Conservation (phyloP, 257 asterid genomes). For the Forsythia viridissima region DNA sequence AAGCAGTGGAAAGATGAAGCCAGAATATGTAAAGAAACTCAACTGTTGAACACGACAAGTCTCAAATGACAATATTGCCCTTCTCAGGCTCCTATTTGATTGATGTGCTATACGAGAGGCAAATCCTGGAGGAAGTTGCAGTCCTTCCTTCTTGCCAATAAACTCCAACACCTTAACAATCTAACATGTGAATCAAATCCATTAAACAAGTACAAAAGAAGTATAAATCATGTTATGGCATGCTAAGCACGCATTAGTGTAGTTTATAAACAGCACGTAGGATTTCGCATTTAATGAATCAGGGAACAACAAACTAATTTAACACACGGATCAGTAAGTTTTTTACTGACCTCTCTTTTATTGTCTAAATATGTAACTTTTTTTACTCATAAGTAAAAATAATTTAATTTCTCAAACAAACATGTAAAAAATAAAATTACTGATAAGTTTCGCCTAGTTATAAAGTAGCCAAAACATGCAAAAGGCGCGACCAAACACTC, state of each 20-base stretch:
- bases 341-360: not conserved
- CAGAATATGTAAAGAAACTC: conserved; percentile 27
- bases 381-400: not conserved
- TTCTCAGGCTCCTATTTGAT: conserved; percentile 88
- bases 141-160: conserved; percentile 86
- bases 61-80: conserved; percentile 88
- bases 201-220: conserved; percentile 4
- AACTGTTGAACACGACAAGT: conserved; percentile 97
- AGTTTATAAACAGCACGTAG: not conserved
- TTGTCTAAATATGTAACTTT: not conserved
- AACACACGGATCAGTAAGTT: not conserved
- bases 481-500: not conserved
- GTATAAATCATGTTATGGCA: not conserved
- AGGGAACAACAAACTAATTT: not conserved
- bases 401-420: not conserved
- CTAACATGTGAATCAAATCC: conserved; percentile 37
- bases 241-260: conserved; percentile 7
- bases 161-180: conserved; percentile 77
- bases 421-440: not conserved
- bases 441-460: not conserved
- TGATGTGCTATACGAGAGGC: conserved; percentile 75
- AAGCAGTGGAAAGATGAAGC: not conserved
- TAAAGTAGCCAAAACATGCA: not conserved
- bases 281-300: not conserved
- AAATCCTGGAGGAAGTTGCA: conserved; percentile 81